Base-by-base conservation (phyloP, 768 basidiomycete species). In the Podaxis sp. region DNA sequence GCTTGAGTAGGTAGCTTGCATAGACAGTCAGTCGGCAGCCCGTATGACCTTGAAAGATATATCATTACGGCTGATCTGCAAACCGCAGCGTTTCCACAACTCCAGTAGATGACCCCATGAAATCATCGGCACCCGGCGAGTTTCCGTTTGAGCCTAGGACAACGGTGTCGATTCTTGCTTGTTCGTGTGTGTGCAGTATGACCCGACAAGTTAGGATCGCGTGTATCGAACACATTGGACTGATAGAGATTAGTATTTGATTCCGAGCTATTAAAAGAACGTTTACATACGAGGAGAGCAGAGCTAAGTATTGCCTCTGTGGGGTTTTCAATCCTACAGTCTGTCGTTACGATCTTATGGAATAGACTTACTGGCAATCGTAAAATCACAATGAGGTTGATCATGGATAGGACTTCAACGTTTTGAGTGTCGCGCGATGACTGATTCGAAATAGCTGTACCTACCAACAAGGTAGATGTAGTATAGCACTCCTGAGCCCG, bases 391-490 rank as follows among this genome's bases (percentile, higher is more conserved):
- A 57, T 28, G 17, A 46, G 26, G 44, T 57, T 57, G 41, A 46
- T 17, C 56, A 46, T 44, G 44, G 56, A 41, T 17, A 57, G n/a
- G 8, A 28, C 56, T 57, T 46, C 8, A 20, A 57, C 24, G 11
- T 44, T 28, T 20, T 20, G 44, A 17, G 20, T 20, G 7, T 7
- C 20, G 12, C 8, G 10, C 2, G 15, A n/a, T 20, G 10, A 1
- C 7, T 6, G 20, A 20, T 46, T 6, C n/a, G 2, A 46, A 37
- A 51, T 51, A n/a, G 48, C 4, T 24, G 6, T 1, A 17, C 60
- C 40, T 28, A 62, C 60, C 22, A 13, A 62, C 60, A 15, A 62
- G 60, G 49, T 62, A 62, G 22, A 62, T 15, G 40, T 62, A 62
- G 40, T 62, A 62, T 0, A 62, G 3, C 4, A 55, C 37, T 10